phyloP scores from a whole-genome alignment of 805 yeast genomes.

The Metschnikowia chrysomelidarum region DNA sequence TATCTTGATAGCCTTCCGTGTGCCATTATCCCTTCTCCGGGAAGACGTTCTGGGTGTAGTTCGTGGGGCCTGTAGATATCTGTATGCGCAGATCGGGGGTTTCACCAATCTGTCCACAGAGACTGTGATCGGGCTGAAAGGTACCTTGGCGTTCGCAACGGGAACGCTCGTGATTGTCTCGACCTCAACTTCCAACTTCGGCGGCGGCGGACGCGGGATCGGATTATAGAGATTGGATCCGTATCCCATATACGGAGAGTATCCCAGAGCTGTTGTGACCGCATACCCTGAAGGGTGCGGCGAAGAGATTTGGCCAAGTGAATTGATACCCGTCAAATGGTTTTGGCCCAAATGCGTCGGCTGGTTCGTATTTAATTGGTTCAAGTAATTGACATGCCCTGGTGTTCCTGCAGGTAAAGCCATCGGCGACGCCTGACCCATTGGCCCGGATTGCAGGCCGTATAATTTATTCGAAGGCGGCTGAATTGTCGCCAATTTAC shows the following conservation, averaged over 20 bases:
- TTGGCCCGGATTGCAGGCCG: conserved; percentile 15
- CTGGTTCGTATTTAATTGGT: background rate
- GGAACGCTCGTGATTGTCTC: conserved; percentile 26
- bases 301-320: background rate
- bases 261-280: conserved; percentile 2
- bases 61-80: conserved; percentile 30
- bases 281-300: conserved; percentile 3
- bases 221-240: conserved; percentile 3
- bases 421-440: background rate
- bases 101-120: conserved; percentile 15
- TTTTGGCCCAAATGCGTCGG: background rate
- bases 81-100: conserved; percentile 33
- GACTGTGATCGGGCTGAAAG: conserved; percentile 30
- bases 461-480: conserved; percentile 42
- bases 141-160: conserved; percentile 20
- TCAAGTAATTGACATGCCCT: background rate
- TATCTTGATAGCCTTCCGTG: conserved; percentile 49
- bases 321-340: too few relatives aligned
- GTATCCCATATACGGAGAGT: conserved; percentile 6
- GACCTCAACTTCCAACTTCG: conserved; percentile 34
- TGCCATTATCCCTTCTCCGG: conserved; percentile 34
- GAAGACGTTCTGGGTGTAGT: conserved; percentile 34
- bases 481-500: conserved; percentile 45
- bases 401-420: background rate
- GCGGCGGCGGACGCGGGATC: conserved; percentile 30